These are phyloP conservation scores for Verticillium zaregamsianum DNA, from an alignment of 2,329 filamentous ascomycete genomes.

Conservation along the genomic window DNA sequence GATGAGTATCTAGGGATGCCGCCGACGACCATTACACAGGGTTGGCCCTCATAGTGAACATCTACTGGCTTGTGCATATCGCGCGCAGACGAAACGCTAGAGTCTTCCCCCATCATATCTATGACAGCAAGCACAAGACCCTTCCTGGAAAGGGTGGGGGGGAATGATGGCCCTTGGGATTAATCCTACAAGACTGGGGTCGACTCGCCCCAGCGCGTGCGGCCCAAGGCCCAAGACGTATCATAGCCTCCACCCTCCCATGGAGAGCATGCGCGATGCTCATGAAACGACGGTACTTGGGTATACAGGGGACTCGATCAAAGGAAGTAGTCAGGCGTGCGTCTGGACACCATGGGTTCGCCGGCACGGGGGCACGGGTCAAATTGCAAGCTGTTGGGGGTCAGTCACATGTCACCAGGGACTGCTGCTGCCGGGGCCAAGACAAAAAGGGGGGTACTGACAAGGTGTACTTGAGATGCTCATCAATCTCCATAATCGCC, in stretches of 20 bases:
- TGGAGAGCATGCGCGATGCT: background rate
- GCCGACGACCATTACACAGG: background rate
- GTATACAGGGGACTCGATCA: conserved; percentile 39
- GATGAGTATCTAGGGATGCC: conserved; percentile 2
- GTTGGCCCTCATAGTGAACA: background rate
- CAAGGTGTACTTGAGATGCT: conserved; percentile 99
- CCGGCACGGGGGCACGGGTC: conserved; percentile 96
- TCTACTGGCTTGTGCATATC: background rate
- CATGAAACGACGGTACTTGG: background rate
- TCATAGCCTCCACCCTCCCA: background rate
- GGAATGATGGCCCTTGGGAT: background rate
- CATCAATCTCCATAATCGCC: conserved; percentile 99
- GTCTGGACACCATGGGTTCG: conserved; percentile 97
- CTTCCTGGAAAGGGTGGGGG: background rate
- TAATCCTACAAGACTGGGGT: background rate
- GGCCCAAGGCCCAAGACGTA: background rate
- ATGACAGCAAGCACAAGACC: background rate
- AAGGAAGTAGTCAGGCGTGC: conserved; percentile 98
- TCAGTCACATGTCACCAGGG: conserved; percentile 18
- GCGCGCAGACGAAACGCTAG: background rate
- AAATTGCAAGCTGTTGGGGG: conserved; percentile 78
- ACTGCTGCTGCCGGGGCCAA: background rate
- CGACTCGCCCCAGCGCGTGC: background rate
- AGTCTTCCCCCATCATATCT: background rate
- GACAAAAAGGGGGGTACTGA: conserved; percentile 45